Evolutionary conservation across 1,284 basidiomycete genomes (phyloP), one percentile per base, ranked within the genome.

Genomic region (Kwoniella shivajii): DNA sequence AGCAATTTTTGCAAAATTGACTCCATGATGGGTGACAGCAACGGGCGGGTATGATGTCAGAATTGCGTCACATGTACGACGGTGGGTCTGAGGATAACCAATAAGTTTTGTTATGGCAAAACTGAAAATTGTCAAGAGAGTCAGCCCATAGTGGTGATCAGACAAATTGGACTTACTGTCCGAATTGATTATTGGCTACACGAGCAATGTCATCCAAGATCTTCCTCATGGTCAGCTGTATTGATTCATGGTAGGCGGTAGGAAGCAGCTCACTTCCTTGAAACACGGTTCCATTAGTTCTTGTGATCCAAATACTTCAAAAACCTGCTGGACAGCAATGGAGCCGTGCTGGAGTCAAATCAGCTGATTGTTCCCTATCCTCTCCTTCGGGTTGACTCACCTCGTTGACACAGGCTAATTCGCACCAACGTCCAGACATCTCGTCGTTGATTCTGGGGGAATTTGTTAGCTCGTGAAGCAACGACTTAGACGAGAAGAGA

Each of bases 241-340:
- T n/a, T 13, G n/a, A 10, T 18, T 3, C 11, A 11, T 13, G 16
- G 6, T 13, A 47, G 29, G 29, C 33, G 14, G 16, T 2, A 31
- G n/a, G 11, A 9, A n/a, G n/a, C 20, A 53, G 24, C 66, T 43
- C 34, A 68, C 73, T 61, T 75, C 74, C 29, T 65, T 46, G 54
- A 70, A 72, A 42, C 71, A 74, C 29, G 71, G 68, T 13, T 71
- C 64, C 56, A 71, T 73, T 11, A 75, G 49, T 3, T 72, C 71
- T 33, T 65, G 63, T 30, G 63, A 70, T 7, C 68, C 72, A 55
- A 68, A 75, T 6, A 72, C 69, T 56, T 75, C 74, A 41, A 74
- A 74, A 16, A 75, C 67, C 49, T 75, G 74, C 45, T 75, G 74
- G 22, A 73, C 71, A 1, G 74, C 72, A 44, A 75, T 75, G 1